These are phyloP conservation scores for Austropuccinia psidii DNA, from an alignment of 1,284 basidiomycete genomes.

Conservation along the genomic window DNA sequence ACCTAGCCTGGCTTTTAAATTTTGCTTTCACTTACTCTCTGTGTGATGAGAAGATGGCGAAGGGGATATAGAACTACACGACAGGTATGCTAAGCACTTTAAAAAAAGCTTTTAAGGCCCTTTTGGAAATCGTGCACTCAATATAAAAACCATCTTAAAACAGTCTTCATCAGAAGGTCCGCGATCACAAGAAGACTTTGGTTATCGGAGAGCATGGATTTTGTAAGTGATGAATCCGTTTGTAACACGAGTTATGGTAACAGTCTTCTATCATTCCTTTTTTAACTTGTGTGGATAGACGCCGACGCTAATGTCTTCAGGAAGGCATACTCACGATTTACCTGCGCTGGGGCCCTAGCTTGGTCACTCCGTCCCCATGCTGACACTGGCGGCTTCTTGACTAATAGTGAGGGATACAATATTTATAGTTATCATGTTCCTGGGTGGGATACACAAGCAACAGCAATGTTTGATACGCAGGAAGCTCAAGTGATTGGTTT, in stretches of 20 bases:
- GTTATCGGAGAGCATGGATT: constrained; percentile 35
- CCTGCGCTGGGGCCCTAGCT: constrained; percentile 21
- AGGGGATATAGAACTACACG: not conserved
- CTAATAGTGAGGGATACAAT: constrained; percentile 27
- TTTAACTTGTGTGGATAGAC: constrained; percentile 1
- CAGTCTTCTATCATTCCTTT: not conserved
- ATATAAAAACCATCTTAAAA: not conserved
- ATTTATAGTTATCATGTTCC: constrained; percentile 24
- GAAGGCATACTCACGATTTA: not conserved
- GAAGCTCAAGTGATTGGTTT: constrained; percentile 19
- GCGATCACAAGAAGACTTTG: constrained; percentile 14
- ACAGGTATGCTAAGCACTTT: not conserved
- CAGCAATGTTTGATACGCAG: constrained; percentile 13
- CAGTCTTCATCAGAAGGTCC: not conserved
- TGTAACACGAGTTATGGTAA: not conserved
- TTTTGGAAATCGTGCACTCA: not conserved
- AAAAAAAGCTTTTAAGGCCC: no score
- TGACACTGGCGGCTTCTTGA: constrained; percentile 26
- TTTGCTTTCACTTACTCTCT: no score
- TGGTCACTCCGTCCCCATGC: constrained; percentile 32
- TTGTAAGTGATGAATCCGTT: constrained; percentile 10
- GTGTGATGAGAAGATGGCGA: constrained; percentile 30
- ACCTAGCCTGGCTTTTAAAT: no score
- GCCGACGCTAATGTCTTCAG: not conserved
- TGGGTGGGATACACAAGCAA: constrained; percentile 6